Evolutionary conservation across 1,284 basidiomycete genomes (phyloP).

Genomic region (Ceraceosorus guamensis): DNA sequence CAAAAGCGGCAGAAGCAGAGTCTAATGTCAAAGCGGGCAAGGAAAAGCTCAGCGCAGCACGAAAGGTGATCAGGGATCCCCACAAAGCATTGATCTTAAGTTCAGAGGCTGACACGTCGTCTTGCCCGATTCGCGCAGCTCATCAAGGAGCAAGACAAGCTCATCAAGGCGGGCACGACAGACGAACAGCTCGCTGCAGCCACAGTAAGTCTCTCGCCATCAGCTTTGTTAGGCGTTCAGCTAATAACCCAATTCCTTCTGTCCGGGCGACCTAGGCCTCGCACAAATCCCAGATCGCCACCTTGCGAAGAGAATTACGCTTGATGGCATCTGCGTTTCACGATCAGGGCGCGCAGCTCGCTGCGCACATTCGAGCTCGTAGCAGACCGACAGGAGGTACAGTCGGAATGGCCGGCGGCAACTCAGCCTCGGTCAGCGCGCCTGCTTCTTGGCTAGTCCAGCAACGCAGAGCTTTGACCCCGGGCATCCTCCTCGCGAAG

Average conservation of each 20-base stretch:
- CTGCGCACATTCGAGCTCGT: not conserved
- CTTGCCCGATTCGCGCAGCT: constrained; percentile 56
- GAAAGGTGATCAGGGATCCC: too few species aligned
- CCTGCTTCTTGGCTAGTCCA: constrained; percentile 8
- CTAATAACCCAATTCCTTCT: not conserved
- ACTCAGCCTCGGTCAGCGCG: too few species aligned
- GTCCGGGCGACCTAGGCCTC: not conserved
- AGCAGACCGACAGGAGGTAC: constrained; percentile 1
- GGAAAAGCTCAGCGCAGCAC: constrained; percentile 59
- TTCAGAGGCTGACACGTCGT: too few species aligned
- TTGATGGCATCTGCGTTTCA: too few species aligned
- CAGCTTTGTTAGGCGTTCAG: constrained; percentile 10
- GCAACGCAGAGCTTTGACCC: constrained; percentile 5
- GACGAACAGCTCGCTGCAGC: constrained; percentile 16
- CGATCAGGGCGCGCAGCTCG: not conserved
- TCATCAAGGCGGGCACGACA: constrained; percentile 24
- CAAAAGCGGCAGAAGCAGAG: constrained; percentile 67
- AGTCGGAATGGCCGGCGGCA: not conserved
- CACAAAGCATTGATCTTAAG: too few species aligned
- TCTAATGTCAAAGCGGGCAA: constrained; percentile 65
- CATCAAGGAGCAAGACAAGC: constrained; percentile 74
- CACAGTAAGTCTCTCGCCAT: constrained; percentile 31
- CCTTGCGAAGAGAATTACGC: not conserved
- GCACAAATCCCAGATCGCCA: not conserved
- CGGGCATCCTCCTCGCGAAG: constrained; percentile 3